Base-by-base conservation (phyloP, 2,329 filamentous ascomycete species). In the Phyllosticta ampelicida region DNA sequence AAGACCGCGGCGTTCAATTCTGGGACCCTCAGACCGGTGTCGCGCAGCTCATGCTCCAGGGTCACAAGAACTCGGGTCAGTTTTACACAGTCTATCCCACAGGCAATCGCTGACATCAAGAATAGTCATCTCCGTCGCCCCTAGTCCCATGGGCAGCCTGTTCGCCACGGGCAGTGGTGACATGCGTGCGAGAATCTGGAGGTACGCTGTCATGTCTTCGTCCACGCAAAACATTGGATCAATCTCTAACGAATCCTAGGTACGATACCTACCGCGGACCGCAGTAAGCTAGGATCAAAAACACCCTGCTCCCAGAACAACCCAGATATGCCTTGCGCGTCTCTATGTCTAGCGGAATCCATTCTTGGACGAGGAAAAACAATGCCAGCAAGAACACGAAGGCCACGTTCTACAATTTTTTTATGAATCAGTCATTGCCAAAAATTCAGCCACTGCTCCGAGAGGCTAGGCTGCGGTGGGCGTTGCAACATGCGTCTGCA, bases 111-210 rank as follows among this genome's bases (percentile, higher is more conserved):
- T 18, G 29, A 56, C 18, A 29, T 21, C 21, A 61, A 60, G 53
- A 60, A 56, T 64, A 84, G 94, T 99, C 66, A 97, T 97, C 67
- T 96, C 91, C 2, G 94, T 99, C 55, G 92, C 94, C 1, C 94
- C 94, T 20, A 95, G 90, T 73, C 94, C 94, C 16, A 85, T 83
- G 44, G 91, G 90, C 60, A 84, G 85, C 63, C 86, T 90, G 70
- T 99, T 99, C 70, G 94, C 94, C 48, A 99, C 94, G 5, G 94
- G 94, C 62, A 96, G 91, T 65, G 94, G 94, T 67, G 94, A 99
- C 71, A 95, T 95, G 89, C 87, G 92, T 71, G 94, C 94, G 57
- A 86, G 94, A 68, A 97, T 99, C 75, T 99, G 94, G 94, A 90
- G 87, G 66, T 96, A 88, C 64, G 65, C 11, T 51, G 5, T 19